phyloP scores from a whole-genome alignment of 2,329 filamentous ascomycete species.

The Botrytis medusae region DNA sequence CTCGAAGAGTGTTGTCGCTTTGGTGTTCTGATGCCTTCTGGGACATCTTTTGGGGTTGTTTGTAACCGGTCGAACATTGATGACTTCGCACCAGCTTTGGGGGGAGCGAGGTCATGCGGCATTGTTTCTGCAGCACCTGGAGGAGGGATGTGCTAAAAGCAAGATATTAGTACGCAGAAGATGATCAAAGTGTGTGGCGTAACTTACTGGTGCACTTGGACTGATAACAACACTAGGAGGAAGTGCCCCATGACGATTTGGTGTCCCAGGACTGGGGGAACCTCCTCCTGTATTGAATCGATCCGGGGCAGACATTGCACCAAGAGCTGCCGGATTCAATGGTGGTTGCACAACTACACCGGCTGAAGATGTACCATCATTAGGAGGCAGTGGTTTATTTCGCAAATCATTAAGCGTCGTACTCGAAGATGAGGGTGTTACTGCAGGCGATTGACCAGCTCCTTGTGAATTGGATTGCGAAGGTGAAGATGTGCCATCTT shows the following conservation, averaged over 20 bases:
- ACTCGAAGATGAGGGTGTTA: conserved; percentile 85
- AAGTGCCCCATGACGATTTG: conserved; percentile 62
- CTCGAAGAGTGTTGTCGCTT: conserved; percentile 96
- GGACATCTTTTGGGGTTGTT: conserved; percentile 92
- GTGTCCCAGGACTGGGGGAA: conserved; percentile 52
- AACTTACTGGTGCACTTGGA: conserved; percentile 83
- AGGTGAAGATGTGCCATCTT: conserved; percentile 79
- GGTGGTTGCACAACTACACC: conserved; percentile 36
- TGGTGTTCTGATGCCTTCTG: conserved; percentile 90
- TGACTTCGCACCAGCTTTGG: conserved; percentile 88
- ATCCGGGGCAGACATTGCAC: conserved; percentile 42
- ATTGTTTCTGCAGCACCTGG: conserved; percentile 95
- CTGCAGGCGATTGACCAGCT: conserved; percentile 57
- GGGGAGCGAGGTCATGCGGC: conserved; percentile 93
- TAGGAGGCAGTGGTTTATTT: conserved; percentile 73
- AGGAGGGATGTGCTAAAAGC: conserved; percentile 75
- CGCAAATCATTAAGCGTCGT: conserved; percentile 82
- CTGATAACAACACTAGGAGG: conserved; percentile 92
- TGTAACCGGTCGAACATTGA: conserved; percentile 85
- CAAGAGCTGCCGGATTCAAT: conserved; percentile 35
- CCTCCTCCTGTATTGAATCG: conserved; percentile 45
- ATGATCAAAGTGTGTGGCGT: background rate
- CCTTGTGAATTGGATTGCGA: conserved; percentile 54
- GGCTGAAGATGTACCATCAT: conserved; percentile 43
- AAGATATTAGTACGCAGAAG: conserved; percentile 16